phyloP scores from a whole-genome alignment of 129 eudicot genomes.

The Escallonia herrerae region DNA sequence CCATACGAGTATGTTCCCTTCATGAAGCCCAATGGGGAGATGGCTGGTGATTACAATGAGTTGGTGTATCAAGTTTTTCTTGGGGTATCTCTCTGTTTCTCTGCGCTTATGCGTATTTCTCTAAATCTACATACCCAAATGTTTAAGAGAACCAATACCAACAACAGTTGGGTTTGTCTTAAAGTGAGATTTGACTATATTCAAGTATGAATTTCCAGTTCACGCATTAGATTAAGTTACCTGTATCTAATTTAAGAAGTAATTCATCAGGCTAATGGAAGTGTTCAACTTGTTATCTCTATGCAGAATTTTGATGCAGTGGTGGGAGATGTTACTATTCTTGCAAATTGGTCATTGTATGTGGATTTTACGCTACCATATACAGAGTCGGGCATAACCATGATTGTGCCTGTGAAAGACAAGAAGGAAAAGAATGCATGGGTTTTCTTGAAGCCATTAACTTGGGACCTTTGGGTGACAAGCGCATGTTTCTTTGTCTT shows the following conservation, averaged over 20 bases:
- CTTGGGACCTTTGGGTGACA: conserved; percentile 36
- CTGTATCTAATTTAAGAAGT: too few species aligned
- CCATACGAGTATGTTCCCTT: conserved; percentile 26
- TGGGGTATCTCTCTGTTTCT: conserved; percentile 1
- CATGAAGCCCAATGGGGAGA: conserved; percentile 1
- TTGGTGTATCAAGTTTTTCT: conserved; percentile 14
- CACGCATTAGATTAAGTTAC: too few species aligned
- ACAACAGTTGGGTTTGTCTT: too few species aligned
- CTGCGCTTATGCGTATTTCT: too few species aligned
- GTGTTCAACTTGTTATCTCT: neutral
- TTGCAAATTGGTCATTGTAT: conserved; percentile 34
- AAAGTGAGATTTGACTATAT: too few species aligned
- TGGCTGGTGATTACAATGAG: conserved; percentile 13
- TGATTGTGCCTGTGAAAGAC: conserved; percentile 31
- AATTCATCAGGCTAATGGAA: too few species aligned
- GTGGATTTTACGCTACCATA: conserved; percentile 43
- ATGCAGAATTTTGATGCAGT: conserved; percentile 41
- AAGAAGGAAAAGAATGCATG: conserved; percentile 27
- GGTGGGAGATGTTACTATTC: conserved; percentile 42
- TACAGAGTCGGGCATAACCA: conserved; percentile 35
- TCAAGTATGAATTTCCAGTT: too few species aligned
- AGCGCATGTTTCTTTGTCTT: conserved; percentile 25
- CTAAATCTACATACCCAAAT: too few species aligned
- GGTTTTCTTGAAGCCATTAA: conserved; percentile 44
- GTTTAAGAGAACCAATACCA: too few species aligned